phyloP scores from a whole-genome alignment of 2,329 filamentous ascomycete species.

The Colletotrichum nymphaeae region DNA sequence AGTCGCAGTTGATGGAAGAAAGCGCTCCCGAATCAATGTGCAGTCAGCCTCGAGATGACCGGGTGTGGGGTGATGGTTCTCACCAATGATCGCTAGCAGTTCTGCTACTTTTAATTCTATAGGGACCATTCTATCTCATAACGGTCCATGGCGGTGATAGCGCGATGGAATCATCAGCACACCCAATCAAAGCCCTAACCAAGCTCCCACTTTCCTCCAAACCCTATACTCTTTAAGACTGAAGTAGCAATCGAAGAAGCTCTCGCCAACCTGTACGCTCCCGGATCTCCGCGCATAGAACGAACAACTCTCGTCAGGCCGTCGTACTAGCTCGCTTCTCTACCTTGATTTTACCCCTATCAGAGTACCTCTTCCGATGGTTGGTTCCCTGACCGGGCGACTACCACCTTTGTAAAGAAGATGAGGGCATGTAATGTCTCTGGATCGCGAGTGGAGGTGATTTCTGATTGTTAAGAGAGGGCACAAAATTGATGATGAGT shows the following conservation, averaged over 20 bases:
- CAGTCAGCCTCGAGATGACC: no score
- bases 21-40: no score
- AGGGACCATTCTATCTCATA: background rate
- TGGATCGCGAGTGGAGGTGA: background rate
- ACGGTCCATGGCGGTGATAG: slow-evolving; percentile 39
- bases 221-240: background rate
- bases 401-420: background rate
- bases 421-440: background rate
- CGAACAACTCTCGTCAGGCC: background rate
- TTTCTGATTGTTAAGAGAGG: no score
- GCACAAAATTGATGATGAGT: no score
- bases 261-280: background rate
- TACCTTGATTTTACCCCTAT: background rate
- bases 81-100: no score
- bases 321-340: background rate
- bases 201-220: background rate
- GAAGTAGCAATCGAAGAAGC: background rate
- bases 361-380: background rate
- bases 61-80: no score
- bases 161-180: slow-evolving; percentile 39
- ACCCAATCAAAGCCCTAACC: slow-evolving; percentile 33
- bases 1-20: no score
- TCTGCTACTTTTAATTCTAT: rapidly evolving
- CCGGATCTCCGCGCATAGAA: background rate
- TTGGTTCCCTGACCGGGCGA: background rate